phyloP scores from a whole-genome alignment of 352 stramenopile species.

The Heterotrichella gracilis region DNA sequence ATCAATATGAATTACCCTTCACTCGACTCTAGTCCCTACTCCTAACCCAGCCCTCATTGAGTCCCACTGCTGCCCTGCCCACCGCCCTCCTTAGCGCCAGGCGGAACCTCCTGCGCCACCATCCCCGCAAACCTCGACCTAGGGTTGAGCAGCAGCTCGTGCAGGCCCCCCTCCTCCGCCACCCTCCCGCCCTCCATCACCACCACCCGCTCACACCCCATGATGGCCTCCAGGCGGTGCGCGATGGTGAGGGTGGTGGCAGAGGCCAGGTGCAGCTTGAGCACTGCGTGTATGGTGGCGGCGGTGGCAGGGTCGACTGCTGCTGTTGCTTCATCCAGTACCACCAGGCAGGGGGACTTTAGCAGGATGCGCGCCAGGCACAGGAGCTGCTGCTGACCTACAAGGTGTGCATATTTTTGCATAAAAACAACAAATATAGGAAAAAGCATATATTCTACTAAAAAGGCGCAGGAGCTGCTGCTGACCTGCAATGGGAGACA shows the following conservation, averaged over 20 bases:
- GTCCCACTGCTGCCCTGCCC: too few species aligned
- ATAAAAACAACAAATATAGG: too few species aligned
- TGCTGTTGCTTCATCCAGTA: slow-evolving; percentile 70
- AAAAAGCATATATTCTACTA: too few species aligned
- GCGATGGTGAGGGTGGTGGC: slow-evolving; percentile 75
- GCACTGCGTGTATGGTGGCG: slow-evolving; percentile 34
- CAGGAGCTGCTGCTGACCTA: slow-evolving; percentile 67
- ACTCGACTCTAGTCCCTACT: too few species aligned
- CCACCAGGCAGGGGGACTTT: slow-evolving; percentile 37
- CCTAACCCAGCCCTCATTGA: too few species aligned
- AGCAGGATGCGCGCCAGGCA: slow-evolving; percentile 69
- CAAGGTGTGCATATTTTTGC: too few species aligned
- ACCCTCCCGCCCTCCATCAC: slow-evolving; percentile 66
- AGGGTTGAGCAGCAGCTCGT: slow-evolving; percentile 34
- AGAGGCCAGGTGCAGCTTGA: slow-evolving; percentile 37
- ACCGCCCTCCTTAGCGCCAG: too few species aligned
- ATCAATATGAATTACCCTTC: too few species aligned
- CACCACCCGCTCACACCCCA: slow-evolving; percentile 68
- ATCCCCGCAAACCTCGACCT: slow-evolving; percentile 33
- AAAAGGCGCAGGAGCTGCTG: too few species aligned
- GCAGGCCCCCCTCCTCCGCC: slow-evolving; percentile 44
- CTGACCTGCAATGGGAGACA: too few species aligned
- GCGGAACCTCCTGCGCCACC: too few species aligned
- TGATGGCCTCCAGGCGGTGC: slow-evolving; percentile 77
- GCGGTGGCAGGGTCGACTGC: slow-evolving; percentile 38